Evolutionary conservation across 2,329 filamentous ascomycete genomes (phyloP), one percentile per base, ranked within the genome.

Genomic region (Cladophialophora immunda): DNA sequence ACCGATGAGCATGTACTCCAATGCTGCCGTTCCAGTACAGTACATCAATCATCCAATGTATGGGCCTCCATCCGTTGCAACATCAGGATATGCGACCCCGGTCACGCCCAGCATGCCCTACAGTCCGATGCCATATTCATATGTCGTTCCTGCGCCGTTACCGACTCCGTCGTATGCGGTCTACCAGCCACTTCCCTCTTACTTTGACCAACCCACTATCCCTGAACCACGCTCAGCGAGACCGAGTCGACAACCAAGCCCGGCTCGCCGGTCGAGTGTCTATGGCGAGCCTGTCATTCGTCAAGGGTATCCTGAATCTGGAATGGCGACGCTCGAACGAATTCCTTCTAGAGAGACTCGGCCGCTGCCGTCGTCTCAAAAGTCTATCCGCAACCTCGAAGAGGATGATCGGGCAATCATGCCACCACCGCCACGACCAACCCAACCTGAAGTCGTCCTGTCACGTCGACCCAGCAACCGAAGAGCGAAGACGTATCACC

Each of bases 371-470:
- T 11, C 65, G 36, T 67, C 71, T 13, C 60, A 68, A 34, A 67
- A 62, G 22, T 69, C 70, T 25, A 53, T 5, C 25, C 66, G 61
- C 27, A 68, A 53, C 41, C 64, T 65, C n/a, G 68, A 72, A 29
- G 45, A 64, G 36, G 34, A 64, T 41, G 71, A 73, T 50, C 64
- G 67, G 13, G 55, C 58, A 4, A 61, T 61, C 11, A 73, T 73
- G 71, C 68, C 67, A 17, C 71, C 71, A 6, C 71, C 71, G 47
- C 54, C 67, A 36, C 70, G 68, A 47, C 66, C 67, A 2, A 54
- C 61, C 54, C 63, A 60, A 17, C 25, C 61, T n/a, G 66, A 68
- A 15, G 47, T 62, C 2, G 58, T 61, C 11, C 45, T 65, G 8
- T 30, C 58, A 9, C 67, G 65, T 13, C 41, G 69, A 59, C 70